phyloP scores from a whole-genome alignment of 2,329 filamentous ascomycete genomes.

The Ramularia collo-cygni region DNA sequence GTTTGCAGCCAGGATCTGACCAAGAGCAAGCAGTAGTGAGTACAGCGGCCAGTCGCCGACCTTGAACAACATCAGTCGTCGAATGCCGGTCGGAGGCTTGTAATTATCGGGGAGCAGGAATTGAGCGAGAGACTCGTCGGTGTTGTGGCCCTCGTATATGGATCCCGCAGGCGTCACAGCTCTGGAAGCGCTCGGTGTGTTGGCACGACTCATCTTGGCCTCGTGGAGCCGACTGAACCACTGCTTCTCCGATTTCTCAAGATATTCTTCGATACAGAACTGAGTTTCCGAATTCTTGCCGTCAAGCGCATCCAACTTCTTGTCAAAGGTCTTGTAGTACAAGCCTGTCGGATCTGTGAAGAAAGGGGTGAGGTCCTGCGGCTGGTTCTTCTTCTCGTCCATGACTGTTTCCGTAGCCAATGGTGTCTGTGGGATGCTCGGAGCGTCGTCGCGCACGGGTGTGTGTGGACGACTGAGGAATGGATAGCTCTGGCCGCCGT shows the following conservation, averaged over 20 bases:
- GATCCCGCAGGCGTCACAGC: constrained; percentile 33
- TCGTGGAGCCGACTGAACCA: constrained; percentile 57
- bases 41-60: constrained; percentile 60
- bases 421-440: constrained; percentile 23
- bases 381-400: constrained; percentile 54
- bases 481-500: constrained; percentile 17
- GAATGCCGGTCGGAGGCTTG: constrained; percentile 49
- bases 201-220: constrained; percentile 50
- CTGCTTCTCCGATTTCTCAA: constrained; percentile 59
- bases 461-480: constrained; percentile 25
- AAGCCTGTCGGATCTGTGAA: constrained; percentile 59
- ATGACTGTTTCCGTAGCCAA: constrained; percentile 53
- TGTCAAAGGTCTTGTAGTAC: constrained; percentile 53
- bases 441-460: constrained; percentile 18
- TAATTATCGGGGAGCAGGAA: constrained; percentile 53
- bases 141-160: constrained; percentile 36
- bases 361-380: constrained; percentile 61
- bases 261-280: constrained; percentile 59
- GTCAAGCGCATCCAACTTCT: constrained; percentile 49
- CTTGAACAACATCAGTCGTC: constrained; percentile 49
- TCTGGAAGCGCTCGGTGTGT: constrained; percentile 24
- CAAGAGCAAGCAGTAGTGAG: constrained; percentile 53
- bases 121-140: constrained; percentile 40
- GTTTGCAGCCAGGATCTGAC: constrained; percentile 59
- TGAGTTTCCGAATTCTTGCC: constrained; percentile 52